Evolutionary conservation across 768 basidiomycete species (phyloP), one percentile per base, ranked within the genome.

Genomic region (Russula sp.): DNA sequence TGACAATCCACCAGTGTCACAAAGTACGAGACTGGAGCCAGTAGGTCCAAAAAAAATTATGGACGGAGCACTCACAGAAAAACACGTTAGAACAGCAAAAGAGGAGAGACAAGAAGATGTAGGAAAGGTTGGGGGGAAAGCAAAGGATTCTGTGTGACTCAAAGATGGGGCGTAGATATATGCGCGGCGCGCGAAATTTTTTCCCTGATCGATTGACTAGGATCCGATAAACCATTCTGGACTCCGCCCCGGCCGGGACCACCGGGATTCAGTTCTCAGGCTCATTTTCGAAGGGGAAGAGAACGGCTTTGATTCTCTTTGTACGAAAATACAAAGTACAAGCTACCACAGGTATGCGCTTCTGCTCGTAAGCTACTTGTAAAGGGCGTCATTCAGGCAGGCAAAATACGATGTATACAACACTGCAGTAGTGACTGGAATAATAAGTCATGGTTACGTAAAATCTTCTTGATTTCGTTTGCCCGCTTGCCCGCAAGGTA

Each of bases 61-160:
- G 41, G 59, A 45, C 6, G 52, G 53, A 63, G 65, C 39, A 79
- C 78, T 81, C 68, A 79, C 78, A 74, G 73, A 60, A 72, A 66
- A 69, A 60, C 70, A 71, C 69, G 72, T 73, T 75, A 74, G 71
- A 70, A 77, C 72, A 71, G 66, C 69, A 73, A 74, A 72, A 69
- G 69, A 70, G 73, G 72, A 61, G 65, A 66, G 67, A 73, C 76
- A 71, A 77, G 79, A 73, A 79, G 79, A 76, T 79, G 78, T 78
- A 78, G 63, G 70, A 67, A 70, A 56, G 69, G 71, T 66, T 72
- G 72, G 72, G 72, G 71, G 77, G 75, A 75, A 70, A 69, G 67
- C 65, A 69, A 66, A 70, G 66, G 67, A 64, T 63, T 58, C 60
- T 35, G 56, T 52, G 14, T 6, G 43, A 59, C 63, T 59, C 67